A percentile compares a stretch with the other conserved stretches of the same genome.
phyloP scores from a whole-genome alignment of 164 flowering plant species.

The Tetrastigma voinierianum region DNA sequence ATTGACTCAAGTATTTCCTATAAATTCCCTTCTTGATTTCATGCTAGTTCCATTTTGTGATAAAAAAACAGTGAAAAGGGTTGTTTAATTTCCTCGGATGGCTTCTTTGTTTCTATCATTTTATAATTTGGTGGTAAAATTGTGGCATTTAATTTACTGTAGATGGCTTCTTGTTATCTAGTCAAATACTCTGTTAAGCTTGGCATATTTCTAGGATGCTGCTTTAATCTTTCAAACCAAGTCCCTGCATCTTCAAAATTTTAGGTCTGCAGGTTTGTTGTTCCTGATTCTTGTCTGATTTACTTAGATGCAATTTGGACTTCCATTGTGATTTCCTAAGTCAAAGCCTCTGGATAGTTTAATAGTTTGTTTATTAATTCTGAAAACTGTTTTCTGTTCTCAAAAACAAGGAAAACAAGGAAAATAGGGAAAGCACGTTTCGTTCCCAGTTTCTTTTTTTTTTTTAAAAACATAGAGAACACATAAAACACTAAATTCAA shows the following conservation, averaged over 20 bases:
- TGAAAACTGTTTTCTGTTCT: no score
- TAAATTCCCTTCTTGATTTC: no score
- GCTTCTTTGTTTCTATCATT: background rate
- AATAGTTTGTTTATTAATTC: no score
- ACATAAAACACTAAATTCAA: no score
- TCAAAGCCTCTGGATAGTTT: background rate
- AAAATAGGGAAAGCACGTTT: no score
- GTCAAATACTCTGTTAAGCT: constrained; percentile 73
- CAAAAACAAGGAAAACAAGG: no score
- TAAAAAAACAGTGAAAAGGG: no score
- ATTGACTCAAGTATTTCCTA: no score
- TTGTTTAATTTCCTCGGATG: background rate
- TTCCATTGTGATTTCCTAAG: background rate
- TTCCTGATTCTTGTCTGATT: background rate
- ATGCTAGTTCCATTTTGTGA: no score
- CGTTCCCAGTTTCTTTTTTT: no score
- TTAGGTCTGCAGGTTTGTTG: constrained; percentile 58
- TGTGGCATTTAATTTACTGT: constrained; percentile 16
- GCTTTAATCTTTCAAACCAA: constrained; percentile 77
- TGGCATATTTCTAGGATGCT: constrained; percentile 60
- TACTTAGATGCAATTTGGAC: background rate
- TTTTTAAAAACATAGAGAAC: no score
- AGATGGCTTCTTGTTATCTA: constrained; percentile 97
- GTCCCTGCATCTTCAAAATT: constrained; percentile 62
- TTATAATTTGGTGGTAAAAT: background rate